Evolutionary conservation across 1,284 basidiomycete species (phyloP).

Genomic region (Ustilago vetiveriae): DNA sequence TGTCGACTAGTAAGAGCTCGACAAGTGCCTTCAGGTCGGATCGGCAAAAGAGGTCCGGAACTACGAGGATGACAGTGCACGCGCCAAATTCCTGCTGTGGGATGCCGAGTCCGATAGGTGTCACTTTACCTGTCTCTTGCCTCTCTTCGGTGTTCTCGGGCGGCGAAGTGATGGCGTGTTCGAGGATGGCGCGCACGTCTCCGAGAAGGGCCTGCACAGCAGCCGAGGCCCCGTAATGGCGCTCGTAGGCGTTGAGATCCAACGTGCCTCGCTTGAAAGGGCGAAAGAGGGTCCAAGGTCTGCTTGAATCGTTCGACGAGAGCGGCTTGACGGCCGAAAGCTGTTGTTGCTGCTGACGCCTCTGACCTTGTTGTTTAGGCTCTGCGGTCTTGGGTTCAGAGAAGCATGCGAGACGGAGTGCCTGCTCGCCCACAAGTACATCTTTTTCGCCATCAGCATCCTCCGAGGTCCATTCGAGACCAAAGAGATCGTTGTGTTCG

Average conservation of each 20-base stretch:
- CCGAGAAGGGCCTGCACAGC: constrained; percentile 56
- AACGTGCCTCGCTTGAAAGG: constrained; percentile 60
- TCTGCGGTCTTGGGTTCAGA: constrained; percentile 47
- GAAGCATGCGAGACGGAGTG: constrained; percentile 59
- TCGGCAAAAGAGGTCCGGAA: constrained; percentile 91
- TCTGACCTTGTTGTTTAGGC: constrained; percentile 32
- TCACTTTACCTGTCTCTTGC: constrained; percentile 33
- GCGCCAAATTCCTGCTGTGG: constrained; percentile 17
- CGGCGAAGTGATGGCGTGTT: constrained; percentile 59
- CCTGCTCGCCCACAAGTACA: constrained; percentile 60
- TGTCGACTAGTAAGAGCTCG: constrained; percentile 78
- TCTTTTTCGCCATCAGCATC: constrained; percentile 41
- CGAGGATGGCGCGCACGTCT: constrained; percentile 57
- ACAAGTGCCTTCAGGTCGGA: constrained; percentile 83
- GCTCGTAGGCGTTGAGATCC: constrained; percentile 57
- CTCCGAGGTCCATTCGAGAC: constrained; percentile 58
- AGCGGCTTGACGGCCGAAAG: constrained; percentile 22
- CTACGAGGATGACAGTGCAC: constrained; percentile 85
- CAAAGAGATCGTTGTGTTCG: constrained; percentile 65
- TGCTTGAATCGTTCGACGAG: constrained; percentile 25
- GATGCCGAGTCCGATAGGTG: constrained; percentile 60
- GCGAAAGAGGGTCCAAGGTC: constrained; percentile 61
- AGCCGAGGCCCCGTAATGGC: constrained; percentile 54
- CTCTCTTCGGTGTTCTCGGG: constrained; percentile 43
- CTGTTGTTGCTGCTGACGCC: constrained; percentile 36